Percentiles rank a stretch among this genome's conserved stretches.
Conservation (phyloP, 495 filamentous ascomycete genomes). For the Penicillium salamii region DNA sequence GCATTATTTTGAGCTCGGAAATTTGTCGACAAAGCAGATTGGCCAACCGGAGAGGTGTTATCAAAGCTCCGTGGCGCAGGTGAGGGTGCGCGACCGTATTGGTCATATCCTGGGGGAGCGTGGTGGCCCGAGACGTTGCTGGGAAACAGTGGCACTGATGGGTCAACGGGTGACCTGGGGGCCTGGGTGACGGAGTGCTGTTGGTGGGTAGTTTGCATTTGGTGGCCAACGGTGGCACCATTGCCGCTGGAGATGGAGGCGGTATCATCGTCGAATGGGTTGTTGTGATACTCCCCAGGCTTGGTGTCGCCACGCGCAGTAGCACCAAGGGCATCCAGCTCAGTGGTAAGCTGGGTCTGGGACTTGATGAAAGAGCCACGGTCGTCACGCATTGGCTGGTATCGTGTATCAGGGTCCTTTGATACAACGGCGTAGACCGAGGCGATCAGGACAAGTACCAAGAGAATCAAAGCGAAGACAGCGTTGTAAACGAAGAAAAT, state of each 20-base stretch:
- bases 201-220: constrained; percentile 23
- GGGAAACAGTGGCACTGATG: constrained; percentile 61
- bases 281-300: constrained; percentile 61
- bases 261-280: constrained; percentile 77
- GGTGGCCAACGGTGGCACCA: constrained; percentile 30
- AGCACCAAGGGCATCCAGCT: constrained; percentile 88
- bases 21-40: constrained; percentile 24
- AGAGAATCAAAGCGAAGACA: constrained; percentile 76
- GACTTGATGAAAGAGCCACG: constrained; percentile 98
- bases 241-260: constrained; percentile 58
- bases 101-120: constrained; percentile 36
- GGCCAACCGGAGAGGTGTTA: constrained; percentile 30
- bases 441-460: constrained; percentile 84
- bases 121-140: constrained; percentile 36
- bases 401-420: constrained; percentile 94
- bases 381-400: constrained; percentile 96
- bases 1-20: constrained; percentile 53
- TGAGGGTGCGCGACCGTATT: constrained; percentile 30
- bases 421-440: constrained; percentile 79
- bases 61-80: constrained; percentile 32
- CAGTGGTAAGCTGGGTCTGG: constrained; percentile 80
- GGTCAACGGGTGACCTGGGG: constrained; percentile 58
- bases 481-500: constrained; percentile 93
- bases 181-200: constrained; percentile 14
- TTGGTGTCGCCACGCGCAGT: constrained; percentile 86